Base-by-base conservation (phyloP, 805 yeast species). In the Diddensiella transvaalensis region DNA sequence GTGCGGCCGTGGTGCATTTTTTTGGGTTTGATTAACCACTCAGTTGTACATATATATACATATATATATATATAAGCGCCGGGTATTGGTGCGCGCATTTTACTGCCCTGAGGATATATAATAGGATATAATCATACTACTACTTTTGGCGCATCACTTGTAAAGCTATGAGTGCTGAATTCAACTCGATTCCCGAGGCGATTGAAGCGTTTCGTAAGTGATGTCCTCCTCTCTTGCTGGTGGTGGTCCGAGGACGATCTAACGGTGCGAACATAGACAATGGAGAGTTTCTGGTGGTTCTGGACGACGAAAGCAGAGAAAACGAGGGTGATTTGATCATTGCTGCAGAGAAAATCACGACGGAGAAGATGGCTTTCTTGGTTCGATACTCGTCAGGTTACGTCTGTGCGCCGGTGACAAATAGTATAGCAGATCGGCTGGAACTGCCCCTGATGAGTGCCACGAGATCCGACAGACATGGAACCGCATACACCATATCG, bases 301-400 rank as follows among this genome's bases (percentile, higher is more conserved):
- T 93, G 86, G 99, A 93, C 66, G 96, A 93, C 63, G 97, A 88
- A 66, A 78, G 78, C 62, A 82, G 99, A 59, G 99, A 93, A 67
- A 93, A 93, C 66, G 99, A 93, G 70, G 99, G 99, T 46, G 99
- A 93, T 64, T 74, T 93, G 61, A 88, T 93, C 58, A 83, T 87
- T 42, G 95, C 98, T n/a, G 99, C 96, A 33, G 80, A 85, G 56
- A 73, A 73, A 46, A 74, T 82, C 56, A 85, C 95, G 36, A 80
- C 85, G 40, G 83, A 83, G 61, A 80, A 89, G 56, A 88, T 93
- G 96, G 99, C 98, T 1, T 93, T 93, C 60, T 70, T 93, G 53
- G 95, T 93, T 40, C 82, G 91, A 57, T 67, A 71, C 52, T 69
- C 75, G n/a, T 59, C 67, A 4, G 99, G 99, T 3, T 91, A 85